Evolutionary conservation across 345 rosid species (phyloP), one percentile per base, ranked within the genome.

Genomic region (Balakata baccata): DNA sequence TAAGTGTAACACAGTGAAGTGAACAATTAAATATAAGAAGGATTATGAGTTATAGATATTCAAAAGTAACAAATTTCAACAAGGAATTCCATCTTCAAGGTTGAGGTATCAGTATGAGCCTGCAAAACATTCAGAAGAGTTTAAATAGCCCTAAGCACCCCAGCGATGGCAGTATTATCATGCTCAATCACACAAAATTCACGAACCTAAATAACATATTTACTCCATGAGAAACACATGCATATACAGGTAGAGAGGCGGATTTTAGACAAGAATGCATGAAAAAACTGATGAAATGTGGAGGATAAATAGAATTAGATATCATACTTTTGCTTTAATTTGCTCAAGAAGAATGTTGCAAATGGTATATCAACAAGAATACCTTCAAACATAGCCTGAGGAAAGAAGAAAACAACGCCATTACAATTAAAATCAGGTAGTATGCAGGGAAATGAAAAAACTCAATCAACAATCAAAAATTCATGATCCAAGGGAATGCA

Each of bases 341-440:
- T 95, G 94, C 98, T 95, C 89, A 95, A 86, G 87, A 95, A 95
- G 89, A 95, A 95, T 62, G 98, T 91, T 64, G 99, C 97, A 75
- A 95, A 95, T 71, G 99, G 99, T 75, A 95, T 89, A 77, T 95
- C 99, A 81, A 95, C 98, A 53, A 95, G 92, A 86, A 95, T 92
- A 72, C 99, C 97, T 88, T 95, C 99, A 85, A 89, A 95, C 97
- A 95, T 91, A 58, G 98, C 98, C 99, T 95, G 85, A 85, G 86
- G 60, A 78, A 41, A 72, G 45, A 73, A 81, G 72, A 29, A 10
- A 70, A 74, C 17, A 49, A n/a, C 16, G 47, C 57, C n/a, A 64
- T 52, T 47, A 38, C 25, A 39, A 56, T 18, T 46, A 72, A 63
- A n/a, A 72, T 46, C 17, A 60, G 43, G 46, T 4, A 38, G 10